These are phyloP conservation scores for Neurospora sp. DNA, from an alignment of 2,329 filamentous ascomycete species.

Conservation along the genomic window DNA sequence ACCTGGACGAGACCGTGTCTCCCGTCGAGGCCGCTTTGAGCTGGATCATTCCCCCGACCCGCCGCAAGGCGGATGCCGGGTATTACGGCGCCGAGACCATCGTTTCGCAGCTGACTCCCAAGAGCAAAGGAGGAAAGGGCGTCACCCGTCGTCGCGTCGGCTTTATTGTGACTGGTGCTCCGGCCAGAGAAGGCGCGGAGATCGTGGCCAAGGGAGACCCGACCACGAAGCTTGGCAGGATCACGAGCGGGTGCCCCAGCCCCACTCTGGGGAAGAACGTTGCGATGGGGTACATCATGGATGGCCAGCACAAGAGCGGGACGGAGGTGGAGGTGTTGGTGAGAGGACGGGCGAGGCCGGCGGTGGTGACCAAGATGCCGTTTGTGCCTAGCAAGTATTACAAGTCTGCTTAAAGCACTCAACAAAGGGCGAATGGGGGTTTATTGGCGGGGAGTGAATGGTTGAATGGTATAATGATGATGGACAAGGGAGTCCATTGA, in stretches of 20 bases:
- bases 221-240: conserved; percentile 59
- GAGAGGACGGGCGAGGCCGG: conserved; percentile 65
- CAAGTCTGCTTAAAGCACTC: conserved; percentile 24
- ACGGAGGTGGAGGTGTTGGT: conserved; percentile 73
- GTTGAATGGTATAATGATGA: neutral
- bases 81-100: conserved; percentile 82
- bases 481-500: neutral
- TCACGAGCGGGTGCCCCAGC: conserved; percentile 87
- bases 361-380: conserved; percentile 77
- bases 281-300: conserved; percentile 86
- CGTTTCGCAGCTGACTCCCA: conserved; percentile 63
- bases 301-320: conserved; percentile 73
- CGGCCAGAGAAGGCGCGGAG: conserved; percentile 79
- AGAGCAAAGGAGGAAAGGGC: conserved; percentile 61
- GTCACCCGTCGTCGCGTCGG: conserved; percentile 69
- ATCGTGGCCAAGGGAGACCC: conserved; percentile 50
- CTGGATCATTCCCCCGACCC: conserved; percentile 80
- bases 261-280: conserved; percentile 84
- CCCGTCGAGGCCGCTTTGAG: conserved; percentile 46
- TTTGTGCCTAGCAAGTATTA: conserved; percentile 76
- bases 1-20: conserved; percentile 69
- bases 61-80: conserved; percentile 53
- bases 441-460: conserved; percentile 9
- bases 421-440: neutral
- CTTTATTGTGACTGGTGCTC: conserved; percentile 72